Evolutionary conservation across 306 rosid genomes (phyloP), one percentile per base, ranked within the genome.

Genomic region (Malus sylvestris): DNA sequence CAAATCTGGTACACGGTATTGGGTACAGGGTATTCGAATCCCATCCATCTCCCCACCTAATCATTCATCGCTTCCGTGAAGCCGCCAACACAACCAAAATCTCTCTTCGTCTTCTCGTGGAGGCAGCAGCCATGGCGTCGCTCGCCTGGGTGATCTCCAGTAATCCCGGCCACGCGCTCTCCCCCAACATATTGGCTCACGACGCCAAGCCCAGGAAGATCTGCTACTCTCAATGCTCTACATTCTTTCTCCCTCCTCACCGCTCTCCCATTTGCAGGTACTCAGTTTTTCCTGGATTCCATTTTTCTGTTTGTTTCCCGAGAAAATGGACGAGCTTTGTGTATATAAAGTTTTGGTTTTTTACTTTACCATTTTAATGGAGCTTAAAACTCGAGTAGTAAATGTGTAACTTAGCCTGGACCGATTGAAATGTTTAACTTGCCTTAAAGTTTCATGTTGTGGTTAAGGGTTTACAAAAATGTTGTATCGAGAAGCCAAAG

Each of bases 201-300:
- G 57, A 71, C n/a, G 35, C 73, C 57, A 35, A 27, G 44, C 59
- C 13, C 73, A 57, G 25, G 57, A 72, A 64, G 69, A 62, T 52
- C 63, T 53, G 38, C 59, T 16, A 40, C 62, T 81, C 68, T 40
- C 84, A 76, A 63, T 70, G 81, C 49, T 57, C 69, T 14, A 9
- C 64, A 19, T 68, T 76, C n/a, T 63, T 55, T 52, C 69, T 40
- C 32, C 65, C 72, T 52, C 72, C 32, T 42, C 81, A 20, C 1
- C 53, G 80, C 67, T 81, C 73, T 60, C 76, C 76, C 18, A 27
- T 75, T 75, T 52, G 9, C 73, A 80, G 81, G 84, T 76, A 67
- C 51, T 14, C 25, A 13, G 1, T 33, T 9, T 27, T 38, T 16
- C 4, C 42, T 22, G 3, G 4, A 32, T 7, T 52, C 42, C 75